Base-by-base conservation (phyloP, 352 stramenopile species). In the Globisporangium heterothallicum region DNA sequence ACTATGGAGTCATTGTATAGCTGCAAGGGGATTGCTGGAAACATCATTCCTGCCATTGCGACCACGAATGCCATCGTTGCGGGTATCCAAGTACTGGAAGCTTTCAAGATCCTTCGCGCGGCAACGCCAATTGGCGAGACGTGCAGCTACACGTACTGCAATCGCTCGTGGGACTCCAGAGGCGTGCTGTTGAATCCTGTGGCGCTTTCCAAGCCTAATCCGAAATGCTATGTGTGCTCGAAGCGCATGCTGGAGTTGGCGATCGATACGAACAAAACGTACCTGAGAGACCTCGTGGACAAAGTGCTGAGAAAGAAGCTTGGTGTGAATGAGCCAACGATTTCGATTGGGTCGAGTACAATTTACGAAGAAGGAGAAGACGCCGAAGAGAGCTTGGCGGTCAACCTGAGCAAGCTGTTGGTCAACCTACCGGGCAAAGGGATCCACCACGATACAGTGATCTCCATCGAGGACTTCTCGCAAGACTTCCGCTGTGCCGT, bases 11-110 rank as follows among this genome's bases (percentile, higher is more conserved):
- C 82, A 16, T 62, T 94, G n/a, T 94, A 92, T 57, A 84, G 64
- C 35, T 92, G 96, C 74, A 99, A 99, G 73, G 97, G 97, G 24
- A 99, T 99, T 58, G 97, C 97, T 5, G 97, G 97, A 19, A 99
- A 99, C 66, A 99, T 99, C 59, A 99, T 99, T 52, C 97, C 97
- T 41, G 97, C 97, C 16, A 99, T 99, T 67, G 97, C 97, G 10
- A 99, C 97, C 14, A 99, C 97, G n/a, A 99, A 99, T 70, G 97
- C 97, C 16, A 99, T 99, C 65, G 96, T 98, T 21, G 97, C 97
- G 0, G 97, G 96, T 5, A 75, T 99, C 19, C 84, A 94, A 47
- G 84, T 94, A 41, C 64, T 94, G 21, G 72, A 94, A 61, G 82
- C 82, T 13, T 91, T 92, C 64, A 85, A 86, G 55, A 84, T 94